A percentile compares a stretch with the other conserved stretches of the same genome.
Conservation (phyloP, 805 yeast genomes). For the Metschnikowia orientalis region DNA sequence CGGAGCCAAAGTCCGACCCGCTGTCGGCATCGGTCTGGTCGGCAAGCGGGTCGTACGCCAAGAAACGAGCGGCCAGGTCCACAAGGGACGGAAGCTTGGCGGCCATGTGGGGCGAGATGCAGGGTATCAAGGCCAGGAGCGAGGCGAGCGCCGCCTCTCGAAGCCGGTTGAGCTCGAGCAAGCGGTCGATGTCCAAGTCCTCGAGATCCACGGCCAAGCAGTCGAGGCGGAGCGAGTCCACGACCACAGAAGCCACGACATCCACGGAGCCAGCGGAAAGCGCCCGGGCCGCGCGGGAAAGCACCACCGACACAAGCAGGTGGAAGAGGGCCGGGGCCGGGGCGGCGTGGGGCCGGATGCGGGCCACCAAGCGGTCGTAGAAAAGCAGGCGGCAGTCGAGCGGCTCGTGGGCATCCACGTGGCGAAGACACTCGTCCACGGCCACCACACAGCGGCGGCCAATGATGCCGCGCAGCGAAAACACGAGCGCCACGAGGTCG, state of each 20-base stretch:
- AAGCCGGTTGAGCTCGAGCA: slow-evolving; percentile 40
- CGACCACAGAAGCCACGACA: slow-evolving; percentile 5
- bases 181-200: slow-evolving; percentile 42
- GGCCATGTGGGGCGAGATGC: slow-evolving; percentile 11
- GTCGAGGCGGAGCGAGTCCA: slow-evolving; percentile 7
- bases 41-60: slow-evolving; percentile 30
- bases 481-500: slow-evolving; percentile 35
- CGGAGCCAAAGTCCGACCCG: slow-evolving; percentile 35
- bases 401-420: slow-evolving; percentile 10
- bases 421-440: slow-evolving; percentile 27
- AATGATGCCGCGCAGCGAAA: slow-evolving; percentile 39
- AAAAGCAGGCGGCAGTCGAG: slow-evolving; percentile 6
- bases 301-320: slow-evolving; percentile 12
- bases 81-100: slow-evolving; percentile 14
- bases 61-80: slow-evolving; percentile 20
- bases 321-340: slow-evolving; percentile 5
- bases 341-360: slow-evolving; percentile 1
- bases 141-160: slow-evolving; percentile 50
- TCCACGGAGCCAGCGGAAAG: slow-evolving; percentile 5
- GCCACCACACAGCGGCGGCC: slow-evolving; percentile 49
- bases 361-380: slow-evolving; percentile 8
- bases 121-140: slow-evolving; percentile 30
- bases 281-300: slow-evolving; percentile 6
- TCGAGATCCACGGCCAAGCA: slow-evolving; percentile 18
- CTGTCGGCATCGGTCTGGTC: slow-evolving; percentile 16